A percentile compares a stretch with the other conserved stretches of the same genome.
These are phyloP conservation scores for Lachnellula subtilissima DNA, from an alignment of 2,329 filamentous ascomycete genomes.

Conservation along the genomic window DNA sequence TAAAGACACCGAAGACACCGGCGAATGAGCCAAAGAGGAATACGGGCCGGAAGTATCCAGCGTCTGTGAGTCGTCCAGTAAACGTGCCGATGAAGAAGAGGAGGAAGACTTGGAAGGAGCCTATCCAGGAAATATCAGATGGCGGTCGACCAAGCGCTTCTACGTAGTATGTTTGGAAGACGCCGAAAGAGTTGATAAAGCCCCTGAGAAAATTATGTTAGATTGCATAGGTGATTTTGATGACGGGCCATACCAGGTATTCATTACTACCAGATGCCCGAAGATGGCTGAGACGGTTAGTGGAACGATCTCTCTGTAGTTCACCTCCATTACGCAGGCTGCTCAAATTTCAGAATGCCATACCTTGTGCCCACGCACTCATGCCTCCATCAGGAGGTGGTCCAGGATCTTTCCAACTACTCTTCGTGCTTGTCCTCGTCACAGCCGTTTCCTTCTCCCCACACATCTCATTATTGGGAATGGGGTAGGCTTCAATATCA, in stretches of 20 bases:
- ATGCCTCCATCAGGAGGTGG: constrained; percentile 30
- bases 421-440: constrained; percentile 22
- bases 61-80: constrained; percentile 36
- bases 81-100: constrained; percentile 39
- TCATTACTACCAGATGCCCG: constrained; percentile 28
- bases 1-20: constrained; percentile 36
- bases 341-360: constrained; percentile 5
- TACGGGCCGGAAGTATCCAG: constrained; percentile 32
- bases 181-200: constrained; percentile 37
- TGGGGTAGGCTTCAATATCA: background rate
- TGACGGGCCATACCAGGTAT: constrained; percentile 17
- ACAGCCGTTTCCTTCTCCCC: constrained; percentile 5
- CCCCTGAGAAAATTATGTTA: constrained; percentile 20
- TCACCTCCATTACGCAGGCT: background rate
- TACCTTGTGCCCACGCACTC: constrained; percentile 29
- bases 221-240: too few species aligned
- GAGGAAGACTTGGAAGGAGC: constrained; percentile 40
- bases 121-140: constrained; percentile 42
- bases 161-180: constrained; percentile 42
- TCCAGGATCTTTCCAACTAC: constrained; percentile 27
- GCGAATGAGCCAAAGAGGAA: constrained; percentile 3
- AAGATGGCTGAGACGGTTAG: constrained; percentile 12
- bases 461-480: background rate
- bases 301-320: background rate
- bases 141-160: constrained; percentile 29